These are phyloP conservation scores for Globisporangium paroecandrum DNA, from an alignment of 352 stramenopile genomes.

Conservation along the genomic window DNA sequence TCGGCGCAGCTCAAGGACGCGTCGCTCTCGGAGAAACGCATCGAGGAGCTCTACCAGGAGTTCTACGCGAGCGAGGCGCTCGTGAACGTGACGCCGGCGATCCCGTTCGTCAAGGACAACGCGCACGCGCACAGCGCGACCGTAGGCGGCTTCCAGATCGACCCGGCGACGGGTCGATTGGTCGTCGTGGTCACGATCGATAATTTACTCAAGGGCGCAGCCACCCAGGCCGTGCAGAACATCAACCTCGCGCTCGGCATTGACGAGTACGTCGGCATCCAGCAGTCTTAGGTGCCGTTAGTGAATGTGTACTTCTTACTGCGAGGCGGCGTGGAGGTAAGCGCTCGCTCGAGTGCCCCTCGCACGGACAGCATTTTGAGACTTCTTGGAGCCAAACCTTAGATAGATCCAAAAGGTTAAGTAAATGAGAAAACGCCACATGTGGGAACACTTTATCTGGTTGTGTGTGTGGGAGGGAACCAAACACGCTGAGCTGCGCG, in stretches of 20 bases:
- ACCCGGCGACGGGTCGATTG: constrained; percentile 79
- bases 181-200: constrained; percentile 90
- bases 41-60: constrained; percentile 71
- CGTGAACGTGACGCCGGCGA: constrained; percentile 67
- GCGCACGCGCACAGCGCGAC: constrained; percentile 69
- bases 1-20: constrained; percentile 72
- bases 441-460: too few relatives aligned
- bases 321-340: too few relatives aligned
- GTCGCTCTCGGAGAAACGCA: constrained; percentile 60
- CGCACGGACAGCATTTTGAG: background rate
- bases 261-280: constrained; percentile 80
- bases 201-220: constrained; percentile 93
- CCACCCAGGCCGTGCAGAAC: constrained; percentile 92
- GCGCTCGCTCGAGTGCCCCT: too few relatives aligned
- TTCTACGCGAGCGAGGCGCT: constrained; percentile 85
- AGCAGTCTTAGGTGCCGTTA: constrained; percentile 10
- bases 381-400: constrained; percentile 6
- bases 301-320: too few relatives aligned
- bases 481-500: constrained; percentile 45
- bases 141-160: constrained; percentile 87
- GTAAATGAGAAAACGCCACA: too few relatives aligned
- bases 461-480: background rate
- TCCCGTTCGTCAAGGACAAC: constrained; percentile 81
- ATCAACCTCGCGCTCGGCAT: constrained; percentile 93
- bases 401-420: constrained; percentile 6